These are phyloP conservation scores for Paraconiothyrium brasiliense DNA, from an alignment of 2,329 filamentous ascomycete species.

Conservation along the genomic window DNA sequence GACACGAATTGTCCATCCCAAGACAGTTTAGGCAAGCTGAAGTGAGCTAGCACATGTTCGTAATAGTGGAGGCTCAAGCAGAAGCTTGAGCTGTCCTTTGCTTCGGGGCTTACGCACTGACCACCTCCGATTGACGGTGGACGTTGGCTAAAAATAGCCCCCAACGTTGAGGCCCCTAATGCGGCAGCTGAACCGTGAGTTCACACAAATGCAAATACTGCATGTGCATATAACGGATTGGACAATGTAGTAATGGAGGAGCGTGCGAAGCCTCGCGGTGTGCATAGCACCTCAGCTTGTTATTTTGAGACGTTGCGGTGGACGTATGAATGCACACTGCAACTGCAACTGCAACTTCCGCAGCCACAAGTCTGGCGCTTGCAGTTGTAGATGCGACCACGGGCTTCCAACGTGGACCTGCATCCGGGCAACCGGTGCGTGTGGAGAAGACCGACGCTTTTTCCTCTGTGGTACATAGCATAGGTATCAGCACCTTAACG, in stretches of 20 bases:
- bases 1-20: not conserved
- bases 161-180: not conserved
- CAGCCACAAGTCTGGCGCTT: not conserved
- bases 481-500: constrained; percentile 15
- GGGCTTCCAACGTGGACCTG: not conserved
- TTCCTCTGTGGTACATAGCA: constrained; percentile 1
- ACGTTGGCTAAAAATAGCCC: constrained; percentile 6
- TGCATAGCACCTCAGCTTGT: constrained; percentile 1
- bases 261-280: not conserved
- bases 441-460: constrained; percentile 6
- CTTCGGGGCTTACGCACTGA: constrained; percentile 4
- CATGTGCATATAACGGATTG: not conserved
- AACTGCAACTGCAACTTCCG: not conserved
- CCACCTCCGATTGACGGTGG: not conserved
- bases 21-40: not conserved
- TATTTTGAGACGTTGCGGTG: constrained; percentile 3
- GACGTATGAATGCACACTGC: not conserved
- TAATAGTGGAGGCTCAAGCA: constrained; percentile 8
- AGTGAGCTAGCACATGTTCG: not conserved
- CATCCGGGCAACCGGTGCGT: not conserved
- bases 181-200: not conserved
- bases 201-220: not conserved
- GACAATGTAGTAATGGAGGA: not conserved
- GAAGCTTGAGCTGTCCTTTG: constrained; percentile 13
- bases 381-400: not conserved